Conservation (phyloP, 768 basidiomycete species). For the Pisolithus microcarpus region DNA sequence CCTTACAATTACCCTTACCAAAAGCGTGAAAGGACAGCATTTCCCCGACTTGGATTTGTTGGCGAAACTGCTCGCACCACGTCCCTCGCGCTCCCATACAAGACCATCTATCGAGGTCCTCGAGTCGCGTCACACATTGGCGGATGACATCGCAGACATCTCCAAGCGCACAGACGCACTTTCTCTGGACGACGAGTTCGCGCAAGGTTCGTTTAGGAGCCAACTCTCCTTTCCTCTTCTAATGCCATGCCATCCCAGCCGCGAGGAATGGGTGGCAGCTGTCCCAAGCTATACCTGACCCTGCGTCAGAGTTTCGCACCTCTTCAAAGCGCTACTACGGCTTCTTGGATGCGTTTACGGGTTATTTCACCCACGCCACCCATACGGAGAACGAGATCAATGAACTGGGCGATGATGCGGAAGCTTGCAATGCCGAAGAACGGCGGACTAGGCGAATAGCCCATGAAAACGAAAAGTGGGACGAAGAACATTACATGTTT, state of each 20-base stretch:
- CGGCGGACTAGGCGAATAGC: conserved; percentile 46
- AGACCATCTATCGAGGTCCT: conserved; percentile 55
- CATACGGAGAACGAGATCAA: conserved; percentile 78
- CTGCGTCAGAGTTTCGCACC: conserved; percentile 30
- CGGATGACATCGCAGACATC: conserved; percentile 33
- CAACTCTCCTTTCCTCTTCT: conserved; percentile 1
- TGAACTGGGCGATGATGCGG: conserved; percentile 64
- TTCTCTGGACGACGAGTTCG: conserved; percentile 50
- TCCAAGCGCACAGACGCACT: conserved; percentile 37
- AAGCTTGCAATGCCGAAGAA: conserved; percentile 44
- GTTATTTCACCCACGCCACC: conserved; percentile 67
- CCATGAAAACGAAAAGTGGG: conserved; percentile 74
- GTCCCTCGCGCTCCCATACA: conserved; percentile 30
- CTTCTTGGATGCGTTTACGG: conserved; percentile 66
- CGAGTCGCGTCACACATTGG: conserved; percentile 16
- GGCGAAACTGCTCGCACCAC: conserved; percentile 69
- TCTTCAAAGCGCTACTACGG: conserved; percentile 55
- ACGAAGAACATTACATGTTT: conserved; percentile 81
- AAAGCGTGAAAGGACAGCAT: conserved; percentile 54
- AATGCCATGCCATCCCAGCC: conserved; percentile 39
- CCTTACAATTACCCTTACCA: conserved; percentile 65
- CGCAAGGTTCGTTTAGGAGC: conserved; percentile 38
- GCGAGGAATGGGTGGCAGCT: conserved; percentile 75
- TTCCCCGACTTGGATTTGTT: conserved; percentile 77
- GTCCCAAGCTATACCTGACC: conserved; percentile 51